Evolutionary conservation across 2,329 filamentous ascomycete species (phyloP), one percentile per base, ranked within the genome.

Genomic region (Curvularia spicifera): DNA sequence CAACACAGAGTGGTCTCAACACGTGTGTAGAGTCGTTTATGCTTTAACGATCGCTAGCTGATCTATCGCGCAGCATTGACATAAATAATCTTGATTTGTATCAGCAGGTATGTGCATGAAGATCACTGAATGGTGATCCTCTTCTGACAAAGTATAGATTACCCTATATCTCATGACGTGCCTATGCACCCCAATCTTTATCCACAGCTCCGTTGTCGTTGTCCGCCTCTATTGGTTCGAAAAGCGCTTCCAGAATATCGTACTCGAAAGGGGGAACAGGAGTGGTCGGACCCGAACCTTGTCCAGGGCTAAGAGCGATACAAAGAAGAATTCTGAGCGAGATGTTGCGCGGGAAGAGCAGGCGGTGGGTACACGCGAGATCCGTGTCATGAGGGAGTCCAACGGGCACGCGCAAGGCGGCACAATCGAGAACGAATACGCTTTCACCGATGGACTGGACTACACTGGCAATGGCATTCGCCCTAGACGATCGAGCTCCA

Each of bases 221-320:
- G 84, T 98, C 13, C 90, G 95, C 26, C 82, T 99, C 1, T 97
- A 97, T 78, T 99, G 94, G 94, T 99, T 99, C 74, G 93, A 99
- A 78, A 97, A 96, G 77, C 87, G 93, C 7, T 98, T 99, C 73
- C 90, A 96, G 73, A 84, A 91, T 68, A 85, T 97, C 64, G 93
- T 90, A 13, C 84, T 83, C 33, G 91, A 96, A 68, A 88, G 91
- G 1, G 86, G 87, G 53, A 82, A 80, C 43, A 39, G 43, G 20
- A 51, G 60, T 28, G 81, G 93, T 53, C 83, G 84, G 53, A 89
- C 78, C 80, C 87, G 81, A 79, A 90, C 71, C 78, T 86, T 79
- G 78, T 89, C 73, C 78, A 80, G 80, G 53, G 84, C 79, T 47
- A 79, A 79, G 67, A 85, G 76, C 50, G 71, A 79, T 39, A 78